Evolutionary conservation across 2,329 filamentous ascomycete genomes (phyloP).

Genomic region (Neonectria faginata): DNA sequence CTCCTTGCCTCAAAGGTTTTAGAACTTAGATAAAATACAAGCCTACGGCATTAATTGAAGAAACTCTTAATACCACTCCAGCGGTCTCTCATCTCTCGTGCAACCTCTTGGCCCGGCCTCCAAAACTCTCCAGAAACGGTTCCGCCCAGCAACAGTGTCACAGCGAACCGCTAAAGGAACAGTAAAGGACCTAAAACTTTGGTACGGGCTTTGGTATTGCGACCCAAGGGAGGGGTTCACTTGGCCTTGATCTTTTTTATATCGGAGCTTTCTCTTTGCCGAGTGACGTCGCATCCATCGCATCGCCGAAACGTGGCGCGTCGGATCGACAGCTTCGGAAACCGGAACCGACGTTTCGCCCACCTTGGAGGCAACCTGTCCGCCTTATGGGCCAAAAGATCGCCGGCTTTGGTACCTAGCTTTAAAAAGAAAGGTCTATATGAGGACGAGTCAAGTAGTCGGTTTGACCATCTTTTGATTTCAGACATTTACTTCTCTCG

Average conservation of each 20-base stretch:
- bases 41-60: conserved; percentile 12
- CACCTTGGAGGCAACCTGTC: conserved; percentile 9
- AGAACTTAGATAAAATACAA: conserved; percentile 15
- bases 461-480: neutral
- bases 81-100: neutral
- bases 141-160: conserved; percentile 3
- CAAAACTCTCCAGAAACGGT: conserved; percentile 10
- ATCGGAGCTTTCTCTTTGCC: conserved; percentile 8
- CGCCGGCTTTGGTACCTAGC: neutral
- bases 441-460: neutral
- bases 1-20: neutral
- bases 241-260: too few relatives aligned
- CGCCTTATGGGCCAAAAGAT: neutral
- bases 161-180: neutral
- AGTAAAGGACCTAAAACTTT: neutral
- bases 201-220: neutral
- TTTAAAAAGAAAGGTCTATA: neutral
- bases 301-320: conserved; percentile 22
- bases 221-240: neutral
- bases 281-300: conserved; percentile 11
- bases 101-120: neutral
- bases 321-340: conserved; percentile 22
- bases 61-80: neutral
- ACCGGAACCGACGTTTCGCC: conserved; percentile 16
- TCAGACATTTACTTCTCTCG: neutral